Percentiles rank a stretch among this genome's conserved stretches.
Conservation (phyloP, 306 rosid species). For the Spatholobus suberectus region DNA sequence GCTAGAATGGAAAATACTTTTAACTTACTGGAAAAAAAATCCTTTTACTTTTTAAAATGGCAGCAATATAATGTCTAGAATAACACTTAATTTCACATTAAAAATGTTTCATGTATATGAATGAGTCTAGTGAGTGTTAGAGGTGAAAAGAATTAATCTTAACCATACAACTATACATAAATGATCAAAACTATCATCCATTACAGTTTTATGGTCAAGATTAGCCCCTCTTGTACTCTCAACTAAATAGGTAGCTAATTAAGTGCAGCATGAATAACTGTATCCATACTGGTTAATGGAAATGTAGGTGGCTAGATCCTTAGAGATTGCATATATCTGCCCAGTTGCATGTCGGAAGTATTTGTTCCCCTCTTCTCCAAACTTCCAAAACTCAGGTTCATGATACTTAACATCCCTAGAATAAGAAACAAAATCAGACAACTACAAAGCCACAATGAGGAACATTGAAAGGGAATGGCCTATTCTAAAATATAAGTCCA, state of each 20-base stretch:
- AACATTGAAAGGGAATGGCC: neutral
- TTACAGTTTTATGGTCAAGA: neutral
- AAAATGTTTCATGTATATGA: neutral
- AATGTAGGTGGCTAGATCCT: slow-evolving; percentile 78
- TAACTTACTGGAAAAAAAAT: neutral
- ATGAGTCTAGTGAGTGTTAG: neutral
- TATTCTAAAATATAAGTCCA: neutral
- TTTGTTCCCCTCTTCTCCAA: slow-evolving; percentile 91
- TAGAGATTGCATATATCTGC: slow-evolving; percentile 87
- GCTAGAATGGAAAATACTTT: neutral
- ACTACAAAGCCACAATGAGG: neutral
- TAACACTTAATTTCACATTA: neutral
- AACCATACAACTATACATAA: neutral
- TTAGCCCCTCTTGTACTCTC: neutral
- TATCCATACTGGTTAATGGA: slow-evolving; percentile 75
- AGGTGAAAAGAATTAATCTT: neutral
- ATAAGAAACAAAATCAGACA: slow-evolving; percentile 10
- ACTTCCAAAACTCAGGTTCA: slow-evolving; percentile 91
- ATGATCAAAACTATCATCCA: neutral
- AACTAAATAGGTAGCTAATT: neutral
- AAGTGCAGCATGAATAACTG: slow-evolving; percentile 20
- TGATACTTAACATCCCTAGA: slow-evolving; percentile 77
- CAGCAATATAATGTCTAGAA: neutral
- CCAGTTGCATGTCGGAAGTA: slow-evolving; percentile 93
- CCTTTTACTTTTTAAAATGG: neutral